Base-by-base conservation (phyloP, 1,284 basidiomycete genomes). In the Agroathelia rolfsii region DNA sequence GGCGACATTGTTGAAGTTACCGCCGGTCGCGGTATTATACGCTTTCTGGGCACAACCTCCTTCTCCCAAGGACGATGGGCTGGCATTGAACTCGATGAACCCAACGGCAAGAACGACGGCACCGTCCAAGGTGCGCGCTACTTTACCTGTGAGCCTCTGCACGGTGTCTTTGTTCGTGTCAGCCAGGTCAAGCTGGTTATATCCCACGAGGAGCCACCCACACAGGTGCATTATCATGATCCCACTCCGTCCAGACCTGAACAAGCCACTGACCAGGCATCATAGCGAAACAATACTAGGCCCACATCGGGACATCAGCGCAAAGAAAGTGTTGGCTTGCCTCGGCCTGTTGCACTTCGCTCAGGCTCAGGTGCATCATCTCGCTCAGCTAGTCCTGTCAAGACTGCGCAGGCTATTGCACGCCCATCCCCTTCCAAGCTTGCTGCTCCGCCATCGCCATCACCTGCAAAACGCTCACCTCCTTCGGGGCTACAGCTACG, bases 31-130 rank as follows among this genome's bases (percentile, higher is more conserved):
- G 95, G 95, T 6, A 64, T 79, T 33, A 83, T 97, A 19, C 72
- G 90, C 29, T 99, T 93, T 65, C 72, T 69, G 26, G 95, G 95
- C 0, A 51, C 75, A 30, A 89, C 95, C 1, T 69, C 72, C 3
- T 98, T 98, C 53, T 76, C 88, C 10, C 55, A 76, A 2, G 95
- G 95, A 0, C 83, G 84, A 60, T 98, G 95, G 95, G 72, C 96
- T 38, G 95, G 95, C 10, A 76, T 98, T 37, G 89, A 93, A 52
- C 73, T 98, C 35, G 75, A 65, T 31, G 78, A 84, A 43, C 55
- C 71, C 3, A 81, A 76, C 27, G 95, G 95, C 24, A 97, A 97
- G 77, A 98, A 99, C 62, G 85, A 98, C 49, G 95, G 95, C 2
- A 72, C 76, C 1, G 86, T 99, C 1, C 69, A 82, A 30, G 92